Evolutionary conservation across 2,329 filamentous ascomycete species (phyloP).

Genomic region (Verticillium nubilum): DNA sequence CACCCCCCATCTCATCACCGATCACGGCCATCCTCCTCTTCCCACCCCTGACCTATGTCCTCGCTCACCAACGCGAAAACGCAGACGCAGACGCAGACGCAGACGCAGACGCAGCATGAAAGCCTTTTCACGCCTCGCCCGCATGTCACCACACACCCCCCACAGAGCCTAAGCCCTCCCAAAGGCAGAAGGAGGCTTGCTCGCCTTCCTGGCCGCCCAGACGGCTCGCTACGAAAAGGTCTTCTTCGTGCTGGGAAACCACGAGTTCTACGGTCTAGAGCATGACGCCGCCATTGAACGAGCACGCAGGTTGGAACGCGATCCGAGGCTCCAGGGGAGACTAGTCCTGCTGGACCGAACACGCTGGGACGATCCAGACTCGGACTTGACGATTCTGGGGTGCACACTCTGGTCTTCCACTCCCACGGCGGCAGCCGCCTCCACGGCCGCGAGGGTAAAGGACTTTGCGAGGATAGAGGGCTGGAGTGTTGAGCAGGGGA

Average conservation of each 20-base stretch:
- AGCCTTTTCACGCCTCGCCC: background rate
- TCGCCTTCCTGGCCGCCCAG: slow-evolving; percentile 35
- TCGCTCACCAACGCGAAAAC: background rate
- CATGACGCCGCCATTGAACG: slow-evolving; percentile 28
- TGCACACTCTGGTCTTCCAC: slow-evolving; percentile 54
- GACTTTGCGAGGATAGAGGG: no score
- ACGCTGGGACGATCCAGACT: slow-evolving; percentile 31
- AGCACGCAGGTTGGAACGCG: slow-evolving; percentile 29
- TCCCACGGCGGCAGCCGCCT: slow-evolving; percentile 26
- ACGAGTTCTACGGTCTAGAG: slow-evolving; percentile 45
- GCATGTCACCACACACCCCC: background rate
- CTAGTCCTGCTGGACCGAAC: slow-evolving; percentile 38
- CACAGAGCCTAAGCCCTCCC: slow-evolving; percentile 1
- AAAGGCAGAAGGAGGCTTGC: slow-evolving; percentile 25
- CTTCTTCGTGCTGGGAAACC: slow-evolving; percentile 46
- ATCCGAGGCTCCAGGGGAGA: slow-evolving; percentile 28
- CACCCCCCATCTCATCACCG: background rate
- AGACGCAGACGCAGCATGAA: background rate
- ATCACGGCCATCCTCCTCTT: background rate
- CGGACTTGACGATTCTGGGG: slow-evolving; percentile 45
- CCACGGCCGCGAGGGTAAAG: no score
- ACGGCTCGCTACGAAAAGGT: slow-evolving; percentile 35
- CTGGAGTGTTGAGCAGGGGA: background rate
- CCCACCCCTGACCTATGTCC: background rate
- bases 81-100: no score